These are phyloP conservation scores for Cornus kousa DNA, from an alignment of 148 eudicot genomes.

Conservation along the genomic window DNA sequence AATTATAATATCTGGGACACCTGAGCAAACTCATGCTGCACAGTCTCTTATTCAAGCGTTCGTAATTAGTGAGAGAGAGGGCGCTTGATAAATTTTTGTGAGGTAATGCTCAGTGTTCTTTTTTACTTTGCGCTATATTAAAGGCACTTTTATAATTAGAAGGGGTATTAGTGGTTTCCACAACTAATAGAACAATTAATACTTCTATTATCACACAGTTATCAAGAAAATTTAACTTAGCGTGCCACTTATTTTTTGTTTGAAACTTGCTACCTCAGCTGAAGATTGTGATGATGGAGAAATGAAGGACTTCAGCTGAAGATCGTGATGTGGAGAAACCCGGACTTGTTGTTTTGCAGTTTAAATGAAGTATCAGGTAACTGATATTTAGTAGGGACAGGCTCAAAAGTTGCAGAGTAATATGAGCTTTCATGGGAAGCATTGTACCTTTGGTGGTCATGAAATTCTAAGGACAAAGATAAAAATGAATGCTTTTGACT, in stretches of 20 bases:
- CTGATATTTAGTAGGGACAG: not conserved
- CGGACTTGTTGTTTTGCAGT: constrained; percentile 2
- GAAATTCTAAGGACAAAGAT: not conserved
- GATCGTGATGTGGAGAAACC: not conserved
- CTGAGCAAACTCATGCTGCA: constrained; percentile 94
- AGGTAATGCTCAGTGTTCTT: constrained; percentile 12
- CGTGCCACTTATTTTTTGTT: not conserved
- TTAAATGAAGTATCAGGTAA: not conserved
- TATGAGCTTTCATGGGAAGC: not conserved
- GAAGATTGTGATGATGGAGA: constrained; percentile 9
- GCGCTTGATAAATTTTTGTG: constrained; percentile 30
- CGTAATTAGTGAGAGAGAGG: constrained; percentile 70
- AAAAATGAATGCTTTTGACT: not conserved
- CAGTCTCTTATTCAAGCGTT: constrained; percentile 95
- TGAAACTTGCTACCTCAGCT: constrained; percentile 6
- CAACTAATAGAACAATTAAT: not conserved
- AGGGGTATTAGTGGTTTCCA: not conserved
- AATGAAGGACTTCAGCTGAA: constrained; percentile 10
- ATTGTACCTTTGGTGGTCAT: not conserved
- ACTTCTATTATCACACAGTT: not conserved
- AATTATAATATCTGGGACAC: constrained; percentile 84
- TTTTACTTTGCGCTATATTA: not conserved
- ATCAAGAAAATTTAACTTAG: not conserved
- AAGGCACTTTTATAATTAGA: not conserved
- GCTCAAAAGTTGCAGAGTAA: constrained; percentile 12